Evolutionary conservation across 257 asterid species (phyloP), one percentile per base, ranked within the genome.

Genomic region (Haberlea rhodopensis): DNA sequence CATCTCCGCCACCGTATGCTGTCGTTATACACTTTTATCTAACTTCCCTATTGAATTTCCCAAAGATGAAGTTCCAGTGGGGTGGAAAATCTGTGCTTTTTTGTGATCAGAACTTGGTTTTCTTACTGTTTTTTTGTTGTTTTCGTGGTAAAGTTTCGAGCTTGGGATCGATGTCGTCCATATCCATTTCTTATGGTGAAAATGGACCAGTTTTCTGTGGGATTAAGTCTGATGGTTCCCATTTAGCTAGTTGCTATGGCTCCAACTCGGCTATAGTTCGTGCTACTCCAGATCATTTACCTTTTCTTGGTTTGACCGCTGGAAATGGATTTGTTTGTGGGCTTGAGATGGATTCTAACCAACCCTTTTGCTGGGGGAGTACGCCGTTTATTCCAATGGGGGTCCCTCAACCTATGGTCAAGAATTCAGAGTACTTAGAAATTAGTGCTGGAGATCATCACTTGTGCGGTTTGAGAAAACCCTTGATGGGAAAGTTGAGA

Each of bases 381-480:
- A 74, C 95, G n/a, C 78, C 68, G 29, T 83, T 80, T 53, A 72
- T 88, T 40, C 91, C 85, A 53, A 75, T 72, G 82, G 95, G 94
- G 1, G 84, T 81, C 60, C 75, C 84, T 63, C 82, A 81, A 18
- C 79, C 82, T 2, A 75, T 74, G 63, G 78, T 66, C 2, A 45
- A 73, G 26, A 77, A 74, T 20, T 66, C 95, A 6, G 87, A 81
- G 75, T 91, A 91, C 76, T 58, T 76, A 34, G 95, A 91, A 74
- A 80, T 91, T 32, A 86, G 95, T 67, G 98, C 96, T 1, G 96
- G 98, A 5, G 98, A 91, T 69, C 80, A 88, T 71, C 98, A 88
- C 73, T 80, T 91, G 67, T 91, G 96, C 65, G 98, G 88, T 0
- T 67, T 91, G 82, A 75, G 96, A 29, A 84, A 83, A 53, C 96